These are phyloP conservation scores for Cardamine occulta DNA, from an alignment of 345 rosid genomes.

Conservation along the genomic window DNA sequence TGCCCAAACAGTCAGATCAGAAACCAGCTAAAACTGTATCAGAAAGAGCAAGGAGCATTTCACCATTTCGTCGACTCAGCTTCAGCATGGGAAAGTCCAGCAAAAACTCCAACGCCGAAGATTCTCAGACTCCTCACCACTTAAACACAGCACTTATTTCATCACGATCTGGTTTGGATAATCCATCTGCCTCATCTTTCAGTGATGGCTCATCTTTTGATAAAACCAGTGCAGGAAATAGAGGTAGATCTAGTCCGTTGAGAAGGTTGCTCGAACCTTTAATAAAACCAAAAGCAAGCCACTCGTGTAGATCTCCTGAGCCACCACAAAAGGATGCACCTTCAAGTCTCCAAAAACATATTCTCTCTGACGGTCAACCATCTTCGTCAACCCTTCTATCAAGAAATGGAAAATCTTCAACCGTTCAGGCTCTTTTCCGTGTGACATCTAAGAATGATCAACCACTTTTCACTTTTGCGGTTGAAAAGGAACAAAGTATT, in stretches of 20 bases:
- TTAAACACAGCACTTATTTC: conserved; percentile 41
- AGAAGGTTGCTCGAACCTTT: conserved; percentile 85
- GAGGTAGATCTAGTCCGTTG: conserved; percentile 90
- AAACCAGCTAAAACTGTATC: conserved; percentile 47
- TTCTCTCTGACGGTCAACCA: conserved; percentile 42
- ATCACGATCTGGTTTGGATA: conserved; percentile 51
- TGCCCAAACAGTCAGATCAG: conserved; percentile 38
- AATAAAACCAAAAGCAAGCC: conserved; percentile 62
- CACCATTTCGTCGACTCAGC: conserved; percentile 80
- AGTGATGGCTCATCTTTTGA: conserved; percentile 45
- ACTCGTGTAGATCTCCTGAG: conserved; percentile 48
- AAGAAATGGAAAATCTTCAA: conserved; percentile 51
- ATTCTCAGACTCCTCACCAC: conserved; percentile 45
- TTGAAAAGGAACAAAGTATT: conserved; percentile 68
- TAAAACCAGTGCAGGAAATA: conserved; percentile 48
- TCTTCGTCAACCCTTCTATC: conserved; percentile 41
- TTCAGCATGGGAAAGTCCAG: conserved; percentile 65
- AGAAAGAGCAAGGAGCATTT: conserved; percentile 77
- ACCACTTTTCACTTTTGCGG: conserved; percentile 84
- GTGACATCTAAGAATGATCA: conserved; percentile 83
- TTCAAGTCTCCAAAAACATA: conserved; percentile 44
- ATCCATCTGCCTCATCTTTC: conserved; percentile 48
- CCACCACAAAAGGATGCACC: conserved; percentile 48
- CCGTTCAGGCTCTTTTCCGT: conserved; percentile 79
- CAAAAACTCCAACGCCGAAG: conserved; percentile 60